phyloP scores from a whole-genome alignment of 2,329 filamentous ascomycete species.

The Aspergillus jensenii region DNA sequence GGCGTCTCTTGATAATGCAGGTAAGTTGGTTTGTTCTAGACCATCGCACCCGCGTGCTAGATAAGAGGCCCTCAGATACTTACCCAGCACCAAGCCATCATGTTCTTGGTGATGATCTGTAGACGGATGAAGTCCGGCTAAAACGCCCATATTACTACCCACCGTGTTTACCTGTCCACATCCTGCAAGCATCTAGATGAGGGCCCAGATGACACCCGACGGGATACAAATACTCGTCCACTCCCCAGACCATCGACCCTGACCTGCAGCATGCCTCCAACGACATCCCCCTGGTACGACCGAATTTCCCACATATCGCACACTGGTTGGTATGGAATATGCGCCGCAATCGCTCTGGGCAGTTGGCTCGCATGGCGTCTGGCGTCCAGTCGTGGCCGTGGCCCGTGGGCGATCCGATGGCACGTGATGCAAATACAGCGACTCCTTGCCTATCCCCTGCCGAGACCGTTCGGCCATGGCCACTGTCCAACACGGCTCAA shows the following conservation, averaged over 20 bases:
- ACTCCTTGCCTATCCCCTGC: too few relatives aligned
- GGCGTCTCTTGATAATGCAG: not conserved
- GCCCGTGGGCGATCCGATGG: not conserved
- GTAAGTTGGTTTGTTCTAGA: constrained; percentile 3
- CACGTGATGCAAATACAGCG: too few relatives aligned
- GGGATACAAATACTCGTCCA: not conserved
- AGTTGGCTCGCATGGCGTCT: constrained; percentile 2
- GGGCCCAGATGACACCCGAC: not conserved
- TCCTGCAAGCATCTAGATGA: constrained; percentile 4
- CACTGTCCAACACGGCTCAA: too few relatives aligned
- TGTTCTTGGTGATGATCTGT: constrained; percentile 1
- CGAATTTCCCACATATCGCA: constrained; percentile 4
- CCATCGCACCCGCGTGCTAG: not conserved
- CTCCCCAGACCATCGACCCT: not conserved
- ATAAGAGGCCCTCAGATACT: not conserved
- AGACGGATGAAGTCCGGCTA: not conserved
- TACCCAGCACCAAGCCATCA: constrained; percentile 1
- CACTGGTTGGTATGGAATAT: constrained; percentile 4
- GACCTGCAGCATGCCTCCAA: too few relatives aligned
- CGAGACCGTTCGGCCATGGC: too few relatives aligned
- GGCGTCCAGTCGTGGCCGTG: not conserved
- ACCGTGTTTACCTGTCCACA: not conserved
- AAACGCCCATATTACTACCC: not conserved
- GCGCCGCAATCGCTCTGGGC: not conserved
- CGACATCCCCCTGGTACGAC: constrained; percentile 2